These are phyloP conservation scores for Lentinula aciculospora DNA, from an alignment of 768 basidiomycete genomes.

Conservation along the genomic window DNA sequence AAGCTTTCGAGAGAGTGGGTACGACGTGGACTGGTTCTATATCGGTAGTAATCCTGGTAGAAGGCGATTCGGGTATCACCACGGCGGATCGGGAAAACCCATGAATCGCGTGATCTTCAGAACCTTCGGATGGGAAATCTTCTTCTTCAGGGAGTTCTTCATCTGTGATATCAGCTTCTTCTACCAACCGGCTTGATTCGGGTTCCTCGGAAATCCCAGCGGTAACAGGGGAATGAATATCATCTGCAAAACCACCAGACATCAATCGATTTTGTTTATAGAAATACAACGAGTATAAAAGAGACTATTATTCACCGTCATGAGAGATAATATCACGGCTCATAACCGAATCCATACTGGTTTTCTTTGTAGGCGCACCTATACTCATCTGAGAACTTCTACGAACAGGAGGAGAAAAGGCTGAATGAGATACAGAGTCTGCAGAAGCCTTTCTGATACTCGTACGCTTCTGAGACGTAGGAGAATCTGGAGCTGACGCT, in stretches of 20 bases:
- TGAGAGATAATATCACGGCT: slow-evolving; percentile 10
- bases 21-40: neutral
- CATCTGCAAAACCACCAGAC: neutral
- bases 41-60: neutral
- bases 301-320: slow-evolving; percentile 23
- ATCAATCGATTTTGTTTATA: slow-evolving; percentile 2
- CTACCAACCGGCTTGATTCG: neutral
- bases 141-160: neutral
- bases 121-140: neutral
- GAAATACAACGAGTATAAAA: slow-evolving; percentile 9
- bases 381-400: slow-evolving; percentile 5
- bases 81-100: neutral
- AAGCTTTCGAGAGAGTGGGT: neutral
- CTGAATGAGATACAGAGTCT: neutral
- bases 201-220: slow-evolving; percentile 4
- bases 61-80: neutral
- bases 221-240: neutral
- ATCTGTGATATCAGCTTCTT: slow-evolving; percentile 5
- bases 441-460: neutral
- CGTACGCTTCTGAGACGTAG: neutral
- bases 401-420: slow-evolving; percentile 3
- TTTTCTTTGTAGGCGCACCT: slow-evolving; percentile 17
- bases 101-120: neutral
- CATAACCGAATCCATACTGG: slow-evolving; percentile 12
- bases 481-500: neutral